Evolutionary conservation across 352 stramenopile species (phyloP).

Genomic region (Globisporangium sylvaticum): DNA sequence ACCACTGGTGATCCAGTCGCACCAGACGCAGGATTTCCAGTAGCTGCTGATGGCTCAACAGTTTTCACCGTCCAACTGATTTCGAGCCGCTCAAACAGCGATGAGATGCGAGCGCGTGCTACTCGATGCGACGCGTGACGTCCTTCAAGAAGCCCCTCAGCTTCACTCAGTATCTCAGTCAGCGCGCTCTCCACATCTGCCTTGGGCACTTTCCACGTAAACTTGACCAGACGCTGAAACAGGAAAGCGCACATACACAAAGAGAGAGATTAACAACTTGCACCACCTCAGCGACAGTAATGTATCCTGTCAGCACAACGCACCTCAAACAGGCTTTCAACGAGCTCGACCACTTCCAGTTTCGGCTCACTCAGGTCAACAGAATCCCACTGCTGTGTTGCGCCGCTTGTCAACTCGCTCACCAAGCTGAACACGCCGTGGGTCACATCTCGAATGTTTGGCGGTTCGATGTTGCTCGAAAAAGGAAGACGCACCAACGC

Average conservation of each 20-base stretch:
- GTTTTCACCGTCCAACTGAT: conserved; percentile 67
- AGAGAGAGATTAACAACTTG: neutral
- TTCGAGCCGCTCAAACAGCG: conserved; percentile 61
- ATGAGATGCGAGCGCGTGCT: conserved; percentile 33
- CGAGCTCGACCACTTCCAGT: conserved; percentile 13
- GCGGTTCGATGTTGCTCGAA: conserved; percentile 29
- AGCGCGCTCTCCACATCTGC: conserved; percentile 57
- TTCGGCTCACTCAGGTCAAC: conserved; percentile 7
- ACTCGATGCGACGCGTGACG: conserved; percentile 48
- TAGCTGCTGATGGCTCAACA: neutral
- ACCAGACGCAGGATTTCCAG: neutral
- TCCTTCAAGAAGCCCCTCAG: conserved; percentile 35
- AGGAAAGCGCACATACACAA: neutral
- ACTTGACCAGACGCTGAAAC: conserved; percentile 52
- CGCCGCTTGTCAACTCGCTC: conserved; percentile 22
- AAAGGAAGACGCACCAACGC: conserved; percentile 46
- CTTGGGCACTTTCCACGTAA: conserved; percentile 56
- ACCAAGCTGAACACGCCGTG: conserved; percentile 43
- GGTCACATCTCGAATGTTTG: conserved; percentile 29
- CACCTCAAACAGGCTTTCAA: conserved; percentile 16
- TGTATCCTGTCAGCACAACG: neutral
- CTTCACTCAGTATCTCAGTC: conserved; percentile 52
- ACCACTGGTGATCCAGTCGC: neutral
- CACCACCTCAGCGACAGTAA: neutral
- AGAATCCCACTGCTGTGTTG: neutral